These are phyloP conservation scores for Entomortierella beljakovae DNA, from an alignment of 192 early-diverging fungal species.

Conservation along the genomic window DNA sequence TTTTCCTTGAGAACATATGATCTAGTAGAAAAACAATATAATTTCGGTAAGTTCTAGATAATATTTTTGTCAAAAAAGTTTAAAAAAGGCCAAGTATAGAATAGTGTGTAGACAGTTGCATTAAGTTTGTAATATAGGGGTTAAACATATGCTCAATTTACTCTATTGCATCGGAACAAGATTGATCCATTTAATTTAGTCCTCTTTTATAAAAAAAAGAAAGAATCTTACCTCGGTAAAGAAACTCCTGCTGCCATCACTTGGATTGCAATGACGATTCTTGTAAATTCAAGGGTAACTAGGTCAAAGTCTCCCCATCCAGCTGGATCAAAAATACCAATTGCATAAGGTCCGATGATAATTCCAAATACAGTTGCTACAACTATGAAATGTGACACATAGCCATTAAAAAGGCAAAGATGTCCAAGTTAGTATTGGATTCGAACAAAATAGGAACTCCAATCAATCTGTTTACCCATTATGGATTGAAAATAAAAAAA, in stretches of 20 bases:
- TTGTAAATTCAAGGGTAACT: slow-evolving; percentile 77
- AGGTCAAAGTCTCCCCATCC: slow-evolving; percentile 62
- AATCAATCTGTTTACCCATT: background rate
- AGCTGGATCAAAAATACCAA: slow-evolving; percentile 77
- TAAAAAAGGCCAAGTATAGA: too few species aligned
- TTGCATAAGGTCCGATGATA: slow-evolving; percentile 79
- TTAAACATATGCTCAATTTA: too few species aligned
- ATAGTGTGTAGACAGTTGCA: too few species aligned
- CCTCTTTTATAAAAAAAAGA: too few species aligned
- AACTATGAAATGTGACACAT: slow-evolving; percentile 56
- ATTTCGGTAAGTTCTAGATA: slow-evolving; percentile 11
- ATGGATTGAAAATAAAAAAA: too few species aligned
- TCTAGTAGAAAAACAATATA: slow-evolving; percentile 25
- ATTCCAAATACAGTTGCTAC: slow-evolving; percentile 89
- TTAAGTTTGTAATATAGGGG: too few species aligned
- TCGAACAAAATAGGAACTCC: background rate
- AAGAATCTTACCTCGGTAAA: slow-evolving; percentile 72
- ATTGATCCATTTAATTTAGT: too few species aligned
- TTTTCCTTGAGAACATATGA: slow-evolving; percentile 76
- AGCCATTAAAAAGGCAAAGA: background rate
- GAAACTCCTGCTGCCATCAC: slow-evolving; percentile 89
- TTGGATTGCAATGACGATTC: slow-evolving; percentile 87
- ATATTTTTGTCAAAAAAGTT: slow-evolving; percentile 12
- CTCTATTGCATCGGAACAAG: too few species aligned
- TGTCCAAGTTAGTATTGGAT: too few species aligned